Evolutionary conservation across 768 basidiomycete species (phyloP).

Genomic region (Amanita fuliginea): DNA sequence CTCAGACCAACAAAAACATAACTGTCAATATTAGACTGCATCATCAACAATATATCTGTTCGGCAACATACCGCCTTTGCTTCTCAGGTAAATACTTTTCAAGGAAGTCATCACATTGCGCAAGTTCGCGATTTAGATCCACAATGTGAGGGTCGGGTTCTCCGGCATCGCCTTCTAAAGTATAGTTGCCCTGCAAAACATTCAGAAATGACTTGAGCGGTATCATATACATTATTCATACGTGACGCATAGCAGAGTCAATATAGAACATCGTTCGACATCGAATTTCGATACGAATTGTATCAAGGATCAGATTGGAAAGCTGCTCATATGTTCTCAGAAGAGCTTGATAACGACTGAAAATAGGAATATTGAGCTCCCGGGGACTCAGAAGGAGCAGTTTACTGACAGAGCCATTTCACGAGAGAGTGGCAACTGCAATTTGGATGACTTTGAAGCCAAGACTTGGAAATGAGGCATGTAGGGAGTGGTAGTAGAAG

Average conservation of each 20-base stretch:
- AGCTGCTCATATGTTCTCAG: slow-evolving; percentile 87
- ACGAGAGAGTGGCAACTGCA: slow-evolving; percentile 67
- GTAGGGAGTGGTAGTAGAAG: slow-evolving; percentile 33
- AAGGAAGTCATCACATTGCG: slow-evolving; percentile 62
- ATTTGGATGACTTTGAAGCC: slow-evolving; percentile 23
- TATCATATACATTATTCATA: slow-evolving; percentile 20
- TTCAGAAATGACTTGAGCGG: slow-evolving; percentile 9
- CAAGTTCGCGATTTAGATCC: slow-evolving; percentile 75
- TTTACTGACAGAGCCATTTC: slow-evolving; percentile 80
- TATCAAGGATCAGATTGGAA: slow-evolving; percentile 76
- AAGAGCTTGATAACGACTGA: slow-evolving; percentile 84
- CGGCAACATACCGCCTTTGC: slow-evolving; percentile 52
- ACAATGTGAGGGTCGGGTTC: slow-evolving; percentile 87
- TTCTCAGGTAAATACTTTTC: slow-evolving; percentile 47
- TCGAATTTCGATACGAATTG: slow-evolving; percentile 79
- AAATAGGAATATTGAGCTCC: background rate
- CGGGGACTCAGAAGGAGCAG: slow-evolving; percentile 1
- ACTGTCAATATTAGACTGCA: slow-evolving; percentile 24
- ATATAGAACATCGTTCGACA: slow-evolving; percentile 78
- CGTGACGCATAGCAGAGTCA: slow-evolving; percentile 67
- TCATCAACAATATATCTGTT: too few species aligned
- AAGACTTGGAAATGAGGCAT: slow-evolving; percentile 36
- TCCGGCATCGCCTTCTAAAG: slow-evolving; percentile 69
- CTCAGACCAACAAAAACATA: slow-evolving; percentile 85
- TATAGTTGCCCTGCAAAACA: slow-evolving; percentile 68